Base-by-base conservation (phyloP, 306 rosid genomes). In the Castanospermum australe region DNA sequence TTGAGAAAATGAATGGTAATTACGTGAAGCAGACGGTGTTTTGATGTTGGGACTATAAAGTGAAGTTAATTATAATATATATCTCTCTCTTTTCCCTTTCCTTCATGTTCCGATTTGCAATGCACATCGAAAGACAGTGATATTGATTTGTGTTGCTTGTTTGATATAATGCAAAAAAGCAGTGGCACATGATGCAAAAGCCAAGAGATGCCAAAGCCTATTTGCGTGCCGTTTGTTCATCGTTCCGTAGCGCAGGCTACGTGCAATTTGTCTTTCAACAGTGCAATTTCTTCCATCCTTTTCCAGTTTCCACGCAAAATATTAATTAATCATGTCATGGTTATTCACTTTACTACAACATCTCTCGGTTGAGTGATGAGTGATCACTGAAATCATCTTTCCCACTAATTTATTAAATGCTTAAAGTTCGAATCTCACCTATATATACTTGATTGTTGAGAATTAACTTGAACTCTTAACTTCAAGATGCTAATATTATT, bases 21-120 rank as follows among this genome's bases (percentile, higher is more conserved):
- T 84, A 67, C 89, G 84, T 86, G 89, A 79, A 79, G 84, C 82
- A 48, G 15, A 86, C 84, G 89, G 63, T 56, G 76, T 75, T 74
- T 67, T 18, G 25, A 59, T 41, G 80, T 66, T 72, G 81, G 82
- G 60, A 80, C 68, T 72, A 77, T 63, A 51, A 73, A 72, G 33
- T 41, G n/a, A n/a, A n/a, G 82, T 70, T 60, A 62, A 73, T 51
- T 71, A 42, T 55, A n/a, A n/a, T n/a, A n/a, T 65, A 28, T 73
- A 30, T 55, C 32, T n/a, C n/a, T 56, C 60, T 55, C n/a, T 24
- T 39, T n/a, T n/a, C n/a, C 14, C 30, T 44, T 21, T 47, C 13
- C 11, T 30, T 64, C 28, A 4, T 36, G 28, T 21, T 25, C 15
- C 15, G 8, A 12, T 24, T 56, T 51, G 20, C 25, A 54, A 13